A percentile compares a stretch with the other conserved stretches of the same genome.
phyloP scores from a whole-genome alignment of 164 flowering plant species.

The Aristolochia californica region DNA sequence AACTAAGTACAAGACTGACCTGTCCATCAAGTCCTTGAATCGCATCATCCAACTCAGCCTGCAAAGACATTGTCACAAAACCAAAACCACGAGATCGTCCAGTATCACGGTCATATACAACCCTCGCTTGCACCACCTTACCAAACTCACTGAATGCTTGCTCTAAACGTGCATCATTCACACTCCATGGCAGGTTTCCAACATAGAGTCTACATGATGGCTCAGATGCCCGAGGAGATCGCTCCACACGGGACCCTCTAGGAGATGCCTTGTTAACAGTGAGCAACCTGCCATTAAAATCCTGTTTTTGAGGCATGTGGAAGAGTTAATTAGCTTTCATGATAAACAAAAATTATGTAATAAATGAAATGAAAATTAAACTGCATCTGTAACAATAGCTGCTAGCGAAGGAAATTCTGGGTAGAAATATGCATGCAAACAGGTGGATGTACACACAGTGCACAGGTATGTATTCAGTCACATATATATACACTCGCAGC shows the following conservation, averaged over 20 bases:
- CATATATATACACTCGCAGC: no score
- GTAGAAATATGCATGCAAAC: no score
- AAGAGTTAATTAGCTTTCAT: neutral
- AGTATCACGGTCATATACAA: constrained; percentile 47
- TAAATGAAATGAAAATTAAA: no score
- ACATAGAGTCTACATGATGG: constrained; percentile 44
- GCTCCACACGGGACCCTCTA: constrained; percentile 57
- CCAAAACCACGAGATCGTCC: constrained; percentile 70
- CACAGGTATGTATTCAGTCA: no score
- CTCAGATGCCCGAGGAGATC: constrained; percentile 36
- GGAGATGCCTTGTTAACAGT: constrained; percentile 91
- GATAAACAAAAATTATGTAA: no score
- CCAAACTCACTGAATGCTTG: constrained; percentile 60
- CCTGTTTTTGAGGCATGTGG: constrained; percentile 31
- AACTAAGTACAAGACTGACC: constrained; percentile 27
- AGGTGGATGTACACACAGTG: no score
- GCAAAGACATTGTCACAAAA: constrained; percentile 55
- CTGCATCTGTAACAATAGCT: no score
- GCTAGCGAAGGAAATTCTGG: no score
- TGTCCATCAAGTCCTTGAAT: constrained; percentile 87
- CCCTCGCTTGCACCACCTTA: constrained; percentile 47
- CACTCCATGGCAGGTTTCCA: constrained; percentile 60
- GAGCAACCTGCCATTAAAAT: constrained; percentile 56
- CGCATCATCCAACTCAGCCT: constrained; percentile 70
- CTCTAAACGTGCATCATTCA: constrained; percentile 46